Conservation (phyloP, 495 filamentous ascomycete species). For the Tuber umbilicatum region DNA sequence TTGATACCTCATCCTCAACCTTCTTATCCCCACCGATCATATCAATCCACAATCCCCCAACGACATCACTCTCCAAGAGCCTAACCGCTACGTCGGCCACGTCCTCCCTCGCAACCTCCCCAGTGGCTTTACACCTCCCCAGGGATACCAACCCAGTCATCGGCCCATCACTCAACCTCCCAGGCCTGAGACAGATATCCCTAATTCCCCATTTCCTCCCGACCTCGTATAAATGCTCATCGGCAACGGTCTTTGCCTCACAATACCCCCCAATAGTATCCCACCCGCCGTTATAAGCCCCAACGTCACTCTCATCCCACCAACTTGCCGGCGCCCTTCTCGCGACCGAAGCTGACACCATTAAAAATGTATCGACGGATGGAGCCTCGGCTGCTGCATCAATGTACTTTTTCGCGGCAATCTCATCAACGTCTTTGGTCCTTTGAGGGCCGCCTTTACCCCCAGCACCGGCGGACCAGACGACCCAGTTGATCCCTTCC, state of each 20-base stretch:
- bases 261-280: conserved; percentile 56
- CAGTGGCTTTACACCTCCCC: conserved; percentile 55
- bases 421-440: conserved; percentile 51
- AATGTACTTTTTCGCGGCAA: conserved; percentile 66
- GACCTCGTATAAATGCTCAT: conserved; percentile 58
- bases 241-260: conserved; percentile 67
- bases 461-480: conserved; percentile 78
- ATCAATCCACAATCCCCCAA: conserved; percentile 58
- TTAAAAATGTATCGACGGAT: conserved; percentile 63
- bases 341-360: conserved; percentile 50
- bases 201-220: conserved; percentile 48
- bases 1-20: conserved; percentile 58
- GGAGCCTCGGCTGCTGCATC: conserved; percentile 54
- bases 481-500: conserved; percentile 66
- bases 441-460: conserved; percentile 64
- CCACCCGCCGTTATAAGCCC: conserved; percentile 49
- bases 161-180: conserved; percentile 53
- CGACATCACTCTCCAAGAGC: conserved; percentile 54
- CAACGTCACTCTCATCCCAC: conserved; percentile 60
- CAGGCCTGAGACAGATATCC: conserved; percentile 65
- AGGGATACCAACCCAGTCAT: conserved; percentile 58
- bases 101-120: conserved; percentile 57
- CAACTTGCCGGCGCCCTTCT: conserved; percentile 53
- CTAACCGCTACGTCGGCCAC: conserved; percentile 62
- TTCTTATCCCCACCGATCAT: conserved; percentile 55